Evolutionary conservation across 1,284 basidiomycete species (phyloP).

Genomic region (Veloporphyrellus conicus): DNA sequence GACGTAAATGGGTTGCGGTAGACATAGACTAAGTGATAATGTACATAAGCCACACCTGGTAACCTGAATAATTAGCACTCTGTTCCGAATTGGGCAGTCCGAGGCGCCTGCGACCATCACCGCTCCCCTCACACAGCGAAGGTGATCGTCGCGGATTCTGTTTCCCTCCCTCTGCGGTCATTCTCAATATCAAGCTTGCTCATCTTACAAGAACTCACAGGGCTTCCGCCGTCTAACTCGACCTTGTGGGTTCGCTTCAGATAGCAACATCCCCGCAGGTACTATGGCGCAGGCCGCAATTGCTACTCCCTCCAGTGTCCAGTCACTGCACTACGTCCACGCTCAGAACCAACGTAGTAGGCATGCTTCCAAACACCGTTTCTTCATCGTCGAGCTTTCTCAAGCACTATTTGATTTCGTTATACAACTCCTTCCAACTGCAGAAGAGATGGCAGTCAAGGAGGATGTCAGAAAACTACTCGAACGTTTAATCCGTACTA

Average conservation of each 20-base stretch:
- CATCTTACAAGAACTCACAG: constrained; percentile 1
- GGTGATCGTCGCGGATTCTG: constrained; percentile 30
- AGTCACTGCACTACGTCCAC: constrained; percentile 28
- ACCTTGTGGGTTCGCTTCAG: constrained; percentile 1
- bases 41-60: neutral
- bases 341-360: constrained; percentile 32
- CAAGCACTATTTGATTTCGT: constrained; percentile 78
- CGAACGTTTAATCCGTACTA: constrained; percentile 89
- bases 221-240: constrained; percentile 9
- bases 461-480: constrained; percentile 94
- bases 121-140: constrained; percentile 16
- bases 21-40: no score
- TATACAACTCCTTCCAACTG: constrained; percentile 81
- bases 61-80: constrained; percentile 8
- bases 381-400: constrained; percentile 63
- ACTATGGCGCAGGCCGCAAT: constrained; percentile 33
- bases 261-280: constrained; percentile 1
- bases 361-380: constrained; percentile 51
- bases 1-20: constrained; percentile 4
- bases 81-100: constrained; percentile 29
- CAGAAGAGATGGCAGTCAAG: constrained; percentile 89
- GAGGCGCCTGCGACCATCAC: constrained; percentile 12
- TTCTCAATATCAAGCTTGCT: constrained; percentile 4
- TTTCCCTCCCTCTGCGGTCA: constrained; percentile 17
- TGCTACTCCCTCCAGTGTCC: constrained; percentile 14